Base-by-base conservation (phyloP, 768 basidiomycete genomes). In the Rhizopogon vulgaris region DNA sequence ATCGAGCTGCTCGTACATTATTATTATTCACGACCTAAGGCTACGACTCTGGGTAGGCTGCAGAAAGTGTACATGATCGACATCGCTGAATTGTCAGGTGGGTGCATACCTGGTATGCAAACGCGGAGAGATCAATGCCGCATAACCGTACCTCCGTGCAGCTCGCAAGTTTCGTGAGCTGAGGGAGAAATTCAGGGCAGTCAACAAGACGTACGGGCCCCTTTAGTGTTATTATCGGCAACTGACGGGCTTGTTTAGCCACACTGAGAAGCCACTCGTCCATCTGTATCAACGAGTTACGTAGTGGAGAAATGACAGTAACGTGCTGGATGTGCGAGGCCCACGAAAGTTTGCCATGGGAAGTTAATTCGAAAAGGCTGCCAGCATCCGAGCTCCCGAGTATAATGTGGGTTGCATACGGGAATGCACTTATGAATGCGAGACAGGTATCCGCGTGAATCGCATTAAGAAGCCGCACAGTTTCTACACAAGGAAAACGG, bases 401-500 rank as follows among this genome's bases (percentile, higher is more conserved):
- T 36, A 7, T 34, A 9, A 49, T 25, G 45, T 34, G 51, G 15
- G 52, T 36, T 17, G 25, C 38, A 9, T 37, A 30, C 38, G 39
- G 48, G 32, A 53, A 41, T 15, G 40, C 49, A 15, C 17, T 32
- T 28, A 37, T 27, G 25, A 37, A 52, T 52, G 14, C 22, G 1
- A 27, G 30, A 36, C 46, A 9, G 28, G 37, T 30, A 3, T 27
- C 39, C 39, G 12, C 6, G 10, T 30, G 18, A 38, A 41, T 30
- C 36, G 32, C n/a, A 10, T 32, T 40, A 32, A 36, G 40, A 45
- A 50, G 32, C 38, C 30, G 47, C 17, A 32, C 6, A 34, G 27
- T 38, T 30, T 54, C 48, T 41, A 51, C 41, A n/a, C 15, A 32
- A 28, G 47, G 24, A 51, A 48, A 47, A 22, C 17, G 43, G 18